Percentiles rank a stretch among this genome's conserved stretches.
Conservation (phyloP, 2,329 filamentous ascomycete genomes). For the Leptographium flavum region DNA sequence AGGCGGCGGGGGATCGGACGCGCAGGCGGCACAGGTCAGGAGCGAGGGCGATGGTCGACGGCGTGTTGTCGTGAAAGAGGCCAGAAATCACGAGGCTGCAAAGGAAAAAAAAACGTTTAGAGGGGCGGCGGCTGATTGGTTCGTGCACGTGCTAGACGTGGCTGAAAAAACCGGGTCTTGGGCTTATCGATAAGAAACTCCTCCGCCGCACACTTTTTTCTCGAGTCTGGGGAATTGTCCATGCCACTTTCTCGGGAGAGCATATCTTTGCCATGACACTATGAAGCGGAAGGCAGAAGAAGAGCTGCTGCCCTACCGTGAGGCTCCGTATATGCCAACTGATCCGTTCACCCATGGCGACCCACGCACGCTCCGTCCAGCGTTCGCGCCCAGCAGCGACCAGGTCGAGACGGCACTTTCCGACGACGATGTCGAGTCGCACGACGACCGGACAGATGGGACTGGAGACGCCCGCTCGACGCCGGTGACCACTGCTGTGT, state of each 20-base stretch:
- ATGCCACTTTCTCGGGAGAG: background rate
- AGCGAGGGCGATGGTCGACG: too few species aligned
- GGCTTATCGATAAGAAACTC: conserved; percentile 9
- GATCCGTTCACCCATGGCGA: too few species aligned
- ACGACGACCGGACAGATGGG: background rate
- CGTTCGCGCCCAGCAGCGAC: background rate
- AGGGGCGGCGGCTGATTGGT: conserved; percentile 4
- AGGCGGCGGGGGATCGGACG: background rate
- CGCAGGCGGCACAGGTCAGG: too few species aligned
- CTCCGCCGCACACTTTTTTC: conserved; percentile 2
- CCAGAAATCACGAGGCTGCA: background rate
- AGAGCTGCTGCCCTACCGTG: conserved; percentile 2
- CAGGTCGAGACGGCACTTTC: background rate
- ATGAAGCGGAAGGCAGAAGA: conserved; percentile 11
- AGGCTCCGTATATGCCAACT: background rate
- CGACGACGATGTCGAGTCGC: conserved; percentile 2
- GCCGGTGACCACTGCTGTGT: conserved; percentile 6
- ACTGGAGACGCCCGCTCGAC: conserved; percentile 6
- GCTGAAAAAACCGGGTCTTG: background rate
- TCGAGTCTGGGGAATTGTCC: too few species aligned
- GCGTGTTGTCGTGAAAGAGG: background rate
- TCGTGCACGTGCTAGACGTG: background rate
- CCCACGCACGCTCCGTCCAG: too few species aligned
- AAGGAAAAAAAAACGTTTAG: conserved; percentile 8
- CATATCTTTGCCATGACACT: background rate